These are phyloP conservation scores for Ascochyta clinopodiicola DNA, from an alignment of 2,329 filamentous ascomycete genomes.

Conservation along the genomic window DNA sequence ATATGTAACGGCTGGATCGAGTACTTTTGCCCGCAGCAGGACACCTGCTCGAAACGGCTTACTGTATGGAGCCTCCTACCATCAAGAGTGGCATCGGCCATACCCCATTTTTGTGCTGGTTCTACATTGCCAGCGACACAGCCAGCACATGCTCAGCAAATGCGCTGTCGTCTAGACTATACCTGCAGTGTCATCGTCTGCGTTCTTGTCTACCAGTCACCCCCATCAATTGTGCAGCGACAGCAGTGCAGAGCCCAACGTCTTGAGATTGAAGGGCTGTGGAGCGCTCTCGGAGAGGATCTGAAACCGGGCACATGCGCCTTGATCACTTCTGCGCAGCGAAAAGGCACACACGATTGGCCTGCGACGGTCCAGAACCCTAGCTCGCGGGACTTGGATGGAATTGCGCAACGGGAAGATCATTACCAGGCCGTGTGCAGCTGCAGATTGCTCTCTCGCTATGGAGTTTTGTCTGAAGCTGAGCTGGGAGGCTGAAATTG, in stretches of 20 bases:
- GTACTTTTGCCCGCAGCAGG: background rate
- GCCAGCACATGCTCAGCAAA: background rate
- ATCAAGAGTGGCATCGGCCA: background rate
- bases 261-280: slow-evolving; percentile 4
- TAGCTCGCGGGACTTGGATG: background rate
- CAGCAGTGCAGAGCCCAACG: background rate
- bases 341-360: background rate
- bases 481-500: slow-evolving; percentile 4
- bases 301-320: slow-evolving; percentile 10
- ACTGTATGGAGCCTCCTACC: background rate
- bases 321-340: slow-evolving; percentile 8
- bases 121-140: background rate
- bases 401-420: slow-evolving; percentile 2
- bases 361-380: slow-evolving; percentile 1
- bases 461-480: slow-evolving; percentile 7
- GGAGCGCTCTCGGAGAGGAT: background rate
- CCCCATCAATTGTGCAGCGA: background rate
- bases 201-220: background rate
- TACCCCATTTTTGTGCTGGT: background rate
- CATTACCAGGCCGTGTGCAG: background rate
- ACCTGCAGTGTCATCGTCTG: background rate
- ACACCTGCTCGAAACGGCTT: background rate
- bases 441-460: background rate
- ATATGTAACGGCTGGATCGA: background rate
- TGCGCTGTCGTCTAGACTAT: background rate